These are phyloP conservation scores for Nicotiana benthamiana DNA, from an alignment of 257 asterid species.

Conservation along the genomic window DNA sequence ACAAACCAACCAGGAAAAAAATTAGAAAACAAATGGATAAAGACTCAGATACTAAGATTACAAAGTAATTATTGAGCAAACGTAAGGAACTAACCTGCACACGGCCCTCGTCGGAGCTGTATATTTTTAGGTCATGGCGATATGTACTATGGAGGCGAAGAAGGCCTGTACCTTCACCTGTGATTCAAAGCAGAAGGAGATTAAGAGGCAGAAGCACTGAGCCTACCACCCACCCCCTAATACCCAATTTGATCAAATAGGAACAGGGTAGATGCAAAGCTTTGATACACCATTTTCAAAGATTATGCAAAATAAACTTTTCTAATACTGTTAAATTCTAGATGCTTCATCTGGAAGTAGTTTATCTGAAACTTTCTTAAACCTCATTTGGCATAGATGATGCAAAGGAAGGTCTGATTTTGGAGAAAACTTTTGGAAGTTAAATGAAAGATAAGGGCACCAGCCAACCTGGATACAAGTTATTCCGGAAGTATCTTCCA, in stretches of 20 bases:
- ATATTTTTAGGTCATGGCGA: slow-evolving; percentile 91
- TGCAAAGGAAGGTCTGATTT: background rate
- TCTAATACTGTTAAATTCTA: background rate
- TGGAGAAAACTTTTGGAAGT: background rate
- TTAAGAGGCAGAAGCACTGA: background rate
- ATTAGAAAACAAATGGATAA: background rate
- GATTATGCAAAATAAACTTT: background rate
- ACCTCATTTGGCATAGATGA: background rate
- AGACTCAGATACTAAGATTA: background rate
- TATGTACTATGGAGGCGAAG: slow-evolving; percentile 99
- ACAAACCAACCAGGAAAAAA: background rate
- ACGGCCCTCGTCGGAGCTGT: slow-evolving; percentile 98
- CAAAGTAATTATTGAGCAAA: background rate
- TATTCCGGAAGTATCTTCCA: slow-evolving; percentile 87
- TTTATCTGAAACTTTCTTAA: background rate
- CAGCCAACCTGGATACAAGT: slow-evolving; percentile 87
- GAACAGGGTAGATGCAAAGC: background rate
- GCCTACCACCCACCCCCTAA: background rate
- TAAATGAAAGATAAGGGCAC: background rate
- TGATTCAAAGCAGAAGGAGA: slow-evolving; percentile 14
- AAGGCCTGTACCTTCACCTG: slow-evolving; percentile 98
- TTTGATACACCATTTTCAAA: background rate
- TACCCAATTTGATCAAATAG: background rate
- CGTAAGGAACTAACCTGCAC: slow-evolving; percentile 57
- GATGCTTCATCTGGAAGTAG: background rate